Conservation (phyloP, 2,329 filamentous ascomycete species). For the Neonectria sp. region DNA sequence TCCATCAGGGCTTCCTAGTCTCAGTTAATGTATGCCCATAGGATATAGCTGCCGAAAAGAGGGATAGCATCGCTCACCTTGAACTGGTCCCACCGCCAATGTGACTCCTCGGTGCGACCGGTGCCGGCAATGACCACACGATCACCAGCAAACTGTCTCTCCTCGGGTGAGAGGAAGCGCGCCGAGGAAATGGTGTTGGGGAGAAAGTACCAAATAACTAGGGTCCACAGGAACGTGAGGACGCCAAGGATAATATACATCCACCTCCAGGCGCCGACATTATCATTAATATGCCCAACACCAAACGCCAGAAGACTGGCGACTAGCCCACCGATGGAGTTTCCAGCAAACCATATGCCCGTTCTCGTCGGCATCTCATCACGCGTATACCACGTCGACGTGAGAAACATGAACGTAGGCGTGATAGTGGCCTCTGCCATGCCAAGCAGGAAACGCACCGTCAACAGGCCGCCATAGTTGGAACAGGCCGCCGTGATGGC, state of each 20-base stretch:
- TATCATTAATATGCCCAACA: conserved; percentile 66
- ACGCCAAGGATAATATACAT: conserved; percentile 71
- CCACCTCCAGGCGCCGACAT: conserved; percentile 68
- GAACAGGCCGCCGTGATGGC: conserved; percentile 61
- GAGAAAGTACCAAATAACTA: conserved; percentile 63
- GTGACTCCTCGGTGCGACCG: conserved; percentile 64
- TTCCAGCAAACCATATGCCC: conserved; percentile 70
- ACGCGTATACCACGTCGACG: conserved; percentile 69
- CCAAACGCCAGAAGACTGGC: conserved; percentile 69
- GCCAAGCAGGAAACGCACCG: conserved; percentile 68
- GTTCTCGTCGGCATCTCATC: conserved; percentile 69
- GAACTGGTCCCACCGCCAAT: conserved; percentile 67
- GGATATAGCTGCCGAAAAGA: no score
- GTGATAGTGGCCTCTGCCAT: conserved; percentile 69
- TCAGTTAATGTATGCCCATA: not conserved
- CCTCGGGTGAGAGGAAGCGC: conserved; percentile 68
- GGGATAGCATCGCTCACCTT: not conserved
- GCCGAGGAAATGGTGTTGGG: conserved; percentile 70
- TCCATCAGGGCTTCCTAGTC: conserved; percentile 66
- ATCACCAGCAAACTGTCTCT: conserved; percentile 63
- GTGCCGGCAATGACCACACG: conserved; percentile 66
- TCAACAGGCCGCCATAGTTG: conserved; percentile 64
- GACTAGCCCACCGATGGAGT: conserved; percentile 64
- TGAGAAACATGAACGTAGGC: conserved; percentile 70
- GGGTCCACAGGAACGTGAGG: conserved; percentile 65